Conservation (phyloP, 2,329 filamentous ascomycete species). For the Daldinia eschscholtzii region DNA sequence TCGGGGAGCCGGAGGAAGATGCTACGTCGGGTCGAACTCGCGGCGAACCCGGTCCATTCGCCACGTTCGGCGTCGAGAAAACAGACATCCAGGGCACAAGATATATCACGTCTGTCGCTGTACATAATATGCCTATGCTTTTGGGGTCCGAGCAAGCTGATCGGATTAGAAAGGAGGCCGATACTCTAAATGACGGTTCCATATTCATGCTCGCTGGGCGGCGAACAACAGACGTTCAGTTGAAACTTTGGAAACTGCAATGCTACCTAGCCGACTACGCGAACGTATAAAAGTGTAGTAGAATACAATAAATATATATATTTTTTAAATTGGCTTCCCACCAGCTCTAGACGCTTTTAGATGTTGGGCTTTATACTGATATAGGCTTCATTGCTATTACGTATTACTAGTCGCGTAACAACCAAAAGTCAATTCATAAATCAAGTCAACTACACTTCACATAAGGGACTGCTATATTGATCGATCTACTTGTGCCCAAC, state of each 20-base stretch:
- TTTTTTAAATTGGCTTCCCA: background rate
- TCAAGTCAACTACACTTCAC: background rate
- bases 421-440: background rate
- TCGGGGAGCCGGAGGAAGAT: conserved; percentile 41
- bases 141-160: conserved; percentile 62
- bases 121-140: conserved; percentile 66
- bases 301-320: background rate
- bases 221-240: conserved; percentile 60
- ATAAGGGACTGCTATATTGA: too few relatives aligned
- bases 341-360: background rate
- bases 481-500: too few relatives aligned
- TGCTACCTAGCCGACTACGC: conserved; percentile 60
- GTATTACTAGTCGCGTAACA: background rate
- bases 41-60: conserved; percentile 55
- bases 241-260: conserved; percentile 70
- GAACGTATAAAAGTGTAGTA: conserved; percentile 1
- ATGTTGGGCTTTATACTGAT: background rate
- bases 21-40: conserved; percentile 5
- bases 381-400: background rate
- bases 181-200: conserved; percentile 54
- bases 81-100: conserved; percentile 49
- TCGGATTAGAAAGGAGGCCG: conserved; percentile 55
- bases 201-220: conserved; percentile 60
- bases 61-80: conserved; percentile 58
- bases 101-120: conserved; percentile 58